Base-by-base conservation (phyloP, 169 alveolate species). In the Sarcocystis neurona region DNA sequence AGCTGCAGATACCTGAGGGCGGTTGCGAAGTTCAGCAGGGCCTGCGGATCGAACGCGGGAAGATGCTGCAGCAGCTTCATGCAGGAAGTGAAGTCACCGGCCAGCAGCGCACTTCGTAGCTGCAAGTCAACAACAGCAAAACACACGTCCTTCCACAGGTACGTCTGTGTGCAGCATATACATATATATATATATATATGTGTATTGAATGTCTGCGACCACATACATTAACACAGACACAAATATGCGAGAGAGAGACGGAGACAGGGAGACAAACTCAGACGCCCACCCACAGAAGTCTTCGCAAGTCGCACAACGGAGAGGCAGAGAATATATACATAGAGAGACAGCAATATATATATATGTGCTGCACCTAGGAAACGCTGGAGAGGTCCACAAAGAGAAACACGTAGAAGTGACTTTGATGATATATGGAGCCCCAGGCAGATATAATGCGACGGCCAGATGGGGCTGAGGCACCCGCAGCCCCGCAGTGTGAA, bases 1-100 rank as follows among this genome's bases (percentile, higher is more conserved):
- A 15, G 10, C 63, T 53, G 63, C 10, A 37, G 68, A 53, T 44
- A 63, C 89, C 86, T 86, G 50, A 87, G 91, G 32, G 78, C 41
- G 77, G 48, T 63, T 34, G 91, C 91, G n/a, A 58, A 63, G 84
- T 84, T 58, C 27, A 89, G 53, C 60, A 84, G 85, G 63, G 84
- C 90, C 84, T 84, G 84, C 60, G 90, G 90, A 32, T 89, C 93
- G 72, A 89, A 89, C 53, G 93, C 63, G 46, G 93, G 93, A 39
- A 89, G 75, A 48, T 89, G 90, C 90, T 89, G 93, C 72, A 89
- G 90, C 43, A 89, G 88, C 68, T 85, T 84, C 93, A 89, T 84
- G 78, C 88, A 84, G 3, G 93, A 79, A 1, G 93, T 77, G 87
- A 89, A 89, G 68, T 89, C 93, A 18, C 90, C 93, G 37, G 87